Evolutionary conservation across 2,329 filamentous ascomycete species (phyloP).

Genomic region (Botryotinia narcissicola): DNA sequence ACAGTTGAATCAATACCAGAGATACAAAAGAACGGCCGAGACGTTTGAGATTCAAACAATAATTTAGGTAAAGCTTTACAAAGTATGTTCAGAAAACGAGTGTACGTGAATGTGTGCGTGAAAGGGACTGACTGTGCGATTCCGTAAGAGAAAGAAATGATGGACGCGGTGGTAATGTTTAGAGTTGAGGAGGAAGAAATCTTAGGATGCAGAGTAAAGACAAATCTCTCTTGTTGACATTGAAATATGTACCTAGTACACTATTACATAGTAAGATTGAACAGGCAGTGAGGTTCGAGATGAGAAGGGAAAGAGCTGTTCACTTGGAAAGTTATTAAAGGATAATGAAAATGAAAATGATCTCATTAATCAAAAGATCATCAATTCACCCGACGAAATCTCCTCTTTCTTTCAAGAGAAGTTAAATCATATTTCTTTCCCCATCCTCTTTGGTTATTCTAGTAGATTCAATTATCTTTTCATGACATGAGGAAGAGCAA

Average conservation of each 20-base stretch:
- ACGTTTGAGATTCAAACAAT: not conserved
- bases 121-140: not conserved
- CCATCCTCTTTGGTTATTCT: not conserved
- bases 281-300: slow-evolving; percentile 7
- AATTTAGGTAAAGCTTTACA: not conserved
- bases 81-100: slow-evolving; percentile 18
- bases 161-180: slow-evolving; percentile 14
- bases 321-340: not conserved
- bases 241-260: not conserved
- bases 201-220: not conserved
- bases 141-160: slow-evolving; percentile 15
- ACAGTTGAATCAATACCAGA: not conserved
- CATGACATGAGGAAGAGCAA: not conserved
- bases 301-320: slow-evolving; percentile 8
- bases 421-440: not conserved
- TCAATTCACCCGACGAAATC: not conserved
- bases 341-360: not conserved
- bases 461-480: not conserved
- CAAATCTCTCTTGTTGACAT: not conserved
- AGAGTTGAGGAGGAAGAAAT: not conserved
- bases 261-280: slow-evolving; percentile 2
- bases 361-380: not conserved
- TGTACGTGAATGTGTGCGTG: slow-evolving; percentile 10
- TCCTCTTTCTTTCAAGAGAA: not conserved
- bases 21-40: not conserved